Conservation (phyloP, 2,329 filamentous ascomycete genomes). For the Aspergillus intermedius region DNA sequence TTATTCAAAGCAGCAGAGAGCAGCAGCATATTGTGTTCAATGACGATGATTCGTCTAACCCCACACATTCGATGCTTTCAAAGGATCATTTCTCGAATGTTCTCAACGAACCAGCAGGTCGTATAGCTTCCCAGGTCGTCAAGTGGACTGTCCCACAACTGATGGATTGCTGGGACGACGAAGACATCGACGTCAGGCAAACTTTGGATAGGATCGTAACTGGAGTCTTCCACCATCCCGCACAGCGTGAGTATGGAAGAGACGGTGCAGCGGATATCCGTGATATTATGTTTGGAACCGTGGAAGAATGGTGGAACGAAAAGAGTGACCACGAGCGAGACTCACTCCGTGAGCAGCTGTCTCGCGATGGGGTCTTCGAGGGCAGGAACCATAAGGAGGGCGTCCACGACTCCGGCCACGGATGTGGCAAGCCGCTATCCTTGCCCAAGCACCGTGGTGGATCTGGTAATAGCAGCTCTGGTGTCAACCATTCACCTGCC, state of each 20-base stretch:
- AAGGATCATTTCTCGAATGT: slow-evolving; percentile 93
- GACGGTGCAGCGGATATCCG: slow-evolving; percentile 69
- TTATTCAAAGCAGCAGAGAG: slow-evolving; percentile 75
- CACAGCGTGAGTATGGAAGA: slow-evolving; percentile 62
- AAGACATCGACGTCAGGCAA: slow-evolving; percentile 60
- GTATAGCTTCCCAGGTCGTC: slow-evolving; percentile 69
- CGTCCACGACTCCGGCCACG: slow-evolving; percentile 76
- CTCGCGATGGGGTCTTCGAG: slow-evolving; percentile 66
- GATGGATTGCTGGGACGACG: slow-evolving; percentile 80
- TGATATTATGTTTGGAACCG: slow-evolving; percentile 67
- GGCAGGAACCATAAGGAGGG: slow-evolving; percentile 83
- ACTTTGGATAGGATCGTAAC: slow-evolving; percentile 70
- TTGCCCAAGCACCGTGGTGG: slow-evolving; percentile 55
- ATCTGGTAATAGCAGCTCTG: slow-evolving; percentile 15
- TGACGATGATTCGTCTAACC: slow-evolving; percentile 68
- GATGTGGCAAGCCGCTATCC: slow-evolving; percentile 71
- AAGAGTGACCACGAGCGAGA: slow-evolving; percentile 58
- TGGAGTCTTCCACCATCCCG: slow-evolving; percentile 83
- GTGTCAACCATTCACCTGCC: slow-evolving; percentile 12
- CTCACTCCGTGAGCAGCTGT: slow-evolving; percentile 67
- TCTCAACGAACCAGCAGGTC: slow-evolving; percentile 81
- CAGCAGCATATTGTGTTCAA: slow-evolving; percentile 84
- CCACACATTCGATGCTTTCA: slow-evolving; percentile 90
- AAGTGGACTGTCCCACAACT: slow-evolving; percentile 84
- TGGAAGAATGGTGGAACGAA: slow-evolving; percentile 74